Conservation (phyloP, 306 rosid genomes). For the Cicer chorassanicum region DNA sequence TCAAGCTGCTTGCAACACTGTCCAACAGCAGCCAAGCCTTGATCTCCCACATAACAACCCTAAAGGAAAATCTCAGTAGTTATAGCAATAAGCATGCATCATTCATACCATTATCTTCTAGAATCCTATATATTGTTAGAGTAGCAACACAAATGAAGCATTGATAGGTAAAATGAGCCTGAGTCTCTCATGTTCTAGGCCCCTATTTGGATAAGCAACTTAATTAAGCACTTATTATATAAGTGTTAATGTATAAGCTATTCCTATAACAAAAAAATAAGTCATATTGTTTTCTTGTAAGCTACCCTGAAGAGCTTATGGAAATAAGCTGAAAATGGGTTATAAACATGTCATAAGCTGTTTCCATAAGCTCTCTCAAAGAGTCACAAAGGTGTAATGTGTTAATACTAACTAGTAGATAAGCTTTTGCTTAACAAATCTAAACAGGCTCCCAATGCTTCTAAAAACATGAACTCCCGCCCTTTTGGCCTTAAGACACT, state of each 20-base stretch:
- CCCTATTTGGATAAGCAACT: too few species aligned
- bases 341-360: too few species aligned
- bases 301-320: too few species aligned
- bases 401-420: too few species aligned
- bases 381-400: too few species aligned
- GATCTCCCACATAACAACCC: slow-evolving; percentile 99
- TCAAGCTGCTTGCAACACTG: slow-evolving; percentile 80
- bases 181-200: not conserved
- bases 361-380: too few species aligned
- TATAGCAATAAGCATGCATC: slow-evolving; percentile 28
- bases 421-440: too few species aligned
- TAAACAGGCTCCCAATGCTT: not conserved
- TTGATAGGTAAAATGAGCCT: slow-evolving; percentile 14
- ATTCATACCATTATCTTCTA: slow-evolving; percentile 1
- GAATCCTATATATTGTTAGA: not conserved
- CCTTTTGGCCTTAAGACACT: not conserved
- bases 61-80: slow-evolving; percentile 45
- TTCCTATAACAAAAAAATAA: too few species aligned
- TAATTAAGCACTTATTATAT: too few species aligned
- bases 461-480: slow-evolving; percentile 13
- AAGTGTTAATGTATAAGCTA: too few species aligned
- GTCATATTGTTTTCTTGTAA: too few species aligned
- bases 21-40: slow-evolving; percentile 84
- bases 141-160: slow-evolving; percentile 29
- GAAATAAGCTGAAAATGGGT: too few species aligned